Evolutionary conservation across 352 stramenopile species (phyloP), one percentile per base, ranked within the genome.

Genomic region (Pythium pyrilobum): DNA sequence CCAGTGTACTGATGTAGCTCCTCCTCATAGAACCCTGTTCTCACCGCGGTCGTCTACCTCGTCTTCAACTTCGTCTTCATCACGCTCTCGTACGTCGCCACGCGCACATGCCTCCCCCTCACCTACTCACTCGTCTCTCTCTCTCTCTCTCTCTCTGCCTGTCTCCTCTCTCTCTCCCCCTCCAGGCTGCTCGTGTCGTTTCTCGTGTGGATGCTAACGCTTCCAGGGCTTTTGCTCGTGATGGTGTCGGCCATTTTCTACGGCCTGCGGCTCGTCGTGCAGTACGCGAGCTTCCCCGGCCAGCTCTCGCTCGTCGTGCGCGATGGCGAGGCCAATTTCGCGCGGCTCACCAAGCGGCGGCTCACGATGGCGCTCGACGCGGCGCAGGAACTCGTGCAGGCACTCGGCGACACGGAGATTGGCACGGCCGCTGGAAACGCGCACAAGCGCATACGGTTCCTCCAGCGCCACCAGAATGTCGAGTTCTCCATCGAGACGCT

Each of bases 261-360:
- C 24, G 56, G 41, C 5, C 48, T 68, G 20, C 79, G 77, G 39
- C 67, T 71, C 4, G 54, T 91, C 15, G 67, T 76, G 23, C 77
- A 73, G 20, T 61, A 86, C 29, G 67, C 92, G 52, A 72, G 73
- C 31, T 95, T 79, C 43, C 84, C 84, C 0, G 84, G 84, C 2
- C 84, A 95, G 32, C 57, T 95, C 23, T 60, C 68, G 23, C 63
- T 95, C 28, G 81, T 95, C 29, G 84, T 87, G 37, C 74, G 84
- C 43, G 84, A 95, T 48, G 81, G 81, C 0, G 84, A 95, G 56
- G 67, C 68, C 56, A 92, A 73, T 41, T 95, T 91, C 24, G 76
- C 80, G 39, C 67, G 78, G 8, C 63, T 92, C 38, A 81, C 69
- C 5, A 87, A 87, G 61, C 76, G 77, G 5, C 74, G 81, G 8